Conservation (phyloP, 495 filamentous ascomycete species). For the Tuber magnatum region DNA sequence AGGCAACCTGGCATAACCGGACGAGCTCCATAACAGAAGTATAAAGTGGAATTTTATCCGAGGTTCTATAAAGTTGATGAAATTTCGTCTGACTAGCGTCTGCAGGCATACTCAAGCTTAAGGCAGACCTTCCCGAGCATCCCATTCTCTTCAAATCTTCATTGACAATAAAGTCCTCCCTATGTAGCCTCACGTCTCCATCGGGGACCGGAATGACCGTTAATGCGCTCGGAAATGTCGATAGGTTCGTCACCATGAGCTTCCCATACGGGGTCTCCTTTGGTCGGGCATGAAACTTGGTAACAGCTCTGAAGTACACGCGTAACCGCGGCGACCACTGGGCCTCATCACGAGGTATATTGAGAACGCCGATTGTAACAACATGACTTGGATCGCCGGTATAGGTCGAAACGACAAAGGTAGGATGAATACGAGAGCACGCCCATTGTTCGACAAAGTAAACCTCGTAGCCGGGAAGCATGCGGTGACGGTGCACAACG, state of each 20-base stretch:
- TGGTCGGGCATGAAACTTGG: slow-evolving; percentile 70
- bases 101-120: slow-evolving; percentile 68
- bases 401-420: slow-evolving; percentile 86
- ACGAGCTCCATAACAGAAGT: slow-evolving; percentile 79
- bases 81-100: slow-evolving; percentile 85
- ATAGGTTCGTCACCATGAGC: slow-evolving; percentile 89
- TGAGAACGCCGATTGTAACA: slow-evolving; percentile 71
- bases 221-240: slow-evolving; percentile 77
- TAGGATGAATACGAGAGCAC: slow-evolving; percentile 81
- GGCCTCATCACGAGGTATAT: slow-evolving; percentile 71
- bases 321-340: slow-evolving; percentile 70
- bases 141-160: slow-evolving; percentile 87
- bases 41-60: slow-evolving; percentile 68
- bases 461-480: slow-evolving; percentile 77
- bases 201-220: slow-evolving; percentile 83
- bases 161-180: slow-evolving; percentile 86
- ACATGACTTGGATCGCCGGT: slow-evolving; percentile 77
- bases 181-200: slow-evolving; percentile 73
- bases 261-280: slow-evolving; percentile 77
- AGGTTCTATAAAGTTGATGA: slow-evolving; percentile 77
- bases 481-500: slow-evolving; percentile 61
- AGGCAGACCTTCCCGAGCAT: slow-evolving; percentile 79
- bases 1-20: slow-evolving; percentile 81
- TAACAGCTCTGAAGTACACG: slow-evolving; percentile 79
- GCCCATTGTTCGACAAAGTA: slow-evolving; percentile 98